phyloP scores from a whole-genome alignment of 2,329 filamentous ascomycete genomes.

The Cadophora luteo-olivacea region DNA sequence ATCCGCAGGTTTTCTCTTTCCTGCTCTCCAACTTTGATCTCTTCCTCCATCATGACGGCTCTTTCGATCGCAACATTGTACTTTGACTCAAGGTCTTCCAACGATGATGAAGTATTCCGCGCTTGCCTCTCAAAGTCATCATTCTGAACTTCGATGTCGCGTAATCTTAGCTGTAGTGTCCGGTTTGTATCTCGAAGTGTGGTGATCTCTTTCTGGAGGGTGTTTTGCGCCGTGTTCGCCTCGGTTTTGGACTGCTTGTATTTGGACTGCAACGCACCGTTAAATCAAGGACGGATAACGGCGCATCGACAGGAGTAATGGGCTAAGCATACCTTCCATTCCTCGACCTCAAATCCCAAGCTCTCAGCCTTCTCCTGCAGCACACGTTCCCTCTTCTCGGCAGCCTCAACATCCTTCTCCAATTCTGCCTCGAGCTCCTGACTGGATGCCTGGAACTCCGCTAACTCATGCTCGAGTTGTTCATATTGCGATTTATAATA shows the following conservation, averaged over 20 bases:
- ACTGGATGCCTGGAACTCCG: constrained; percentile 93
- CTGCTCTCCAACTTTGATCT: constrained; percentile 88
- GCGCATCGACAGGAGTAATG: background rate
- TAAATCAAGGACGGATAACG: constrained; percentile 14
- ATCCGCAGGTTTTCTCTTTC: constrained; percentile 90
- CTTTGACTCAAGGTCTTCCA: constrained; percentile 97
- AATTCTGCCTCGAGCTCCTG: constrained; percentile 93
- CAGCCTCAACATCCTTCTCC: constrained; percentile 94
- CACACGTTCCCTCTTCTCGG: constrained; percentile 88
- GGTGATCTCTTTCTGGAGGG: constrained; percentile 95
- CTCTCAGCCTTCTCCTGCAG: constrained; percentile 87
- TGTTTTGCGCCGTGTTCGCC: constrained; percentile 81
- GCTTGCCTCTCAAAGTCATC: constrained; percentile 98
- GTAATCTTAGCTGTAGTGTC: constrained; percentile 79
- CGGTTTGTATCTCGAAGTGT: constrained; percentile 84
- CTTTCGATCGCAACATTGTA: constrained; percentile 95
- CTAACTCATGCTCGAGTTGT: constrained; percentile 86
- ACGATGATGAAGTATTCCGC: constrained; percentile 90
- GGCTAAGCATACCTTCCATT: constrained; percentile 85
- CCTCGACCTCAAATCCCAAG: constrained; percentile 87
- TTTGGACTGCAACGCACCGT: constrained; percentile 69
- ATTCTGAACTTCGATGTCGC: constrained; percentile 97
- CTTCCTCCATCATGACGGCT: constrained; percentile 91
- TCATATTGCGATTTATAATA: constrained; percentile 99
- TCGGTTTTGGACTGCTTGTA: constrained; percentile 95